Base-by-base conservation (phyloP, 2,329 filamentous ascomycete genomes). In the Xylaria sp. region DNA sequence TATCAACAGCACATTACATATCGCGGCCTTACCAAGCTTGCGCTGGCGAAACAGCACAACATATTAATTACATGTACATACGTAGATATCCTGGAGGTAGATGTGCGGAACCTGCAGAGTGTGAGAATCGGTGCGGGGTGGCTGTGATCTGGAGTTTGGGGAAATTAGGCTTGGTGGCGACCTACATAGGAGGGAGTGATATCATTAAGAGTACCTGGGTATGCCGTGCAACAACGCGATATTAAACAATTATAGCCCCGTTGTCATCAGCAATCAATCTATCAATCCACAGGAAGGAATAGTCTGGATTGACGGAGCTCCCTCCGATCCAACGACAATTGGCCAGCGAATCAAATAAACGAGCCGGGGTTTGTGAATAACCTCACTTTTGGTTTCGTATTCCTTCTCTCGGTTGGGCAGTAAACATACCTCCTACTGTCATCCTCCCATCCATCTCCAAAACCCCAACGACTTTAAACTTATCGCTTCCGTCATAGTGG, bases 311-410 rank as follows among this genome's bases (percentile, higher is more conserved):
- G 21, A 29, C 23, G 37, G 55, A 12, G 23, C 6, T 23, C 35
- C 21, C 55, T 42, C 55, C 55, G 55, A n/a, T 58, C 40, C 55
- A 44, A 44, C 55, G 55, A 58, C 4, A 58, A 58, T 27, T n/a
- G 37, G 23, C 37, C 21, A 12, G 37, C 55, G 16, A 58, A 58
- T 58, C 29, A 21, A n/a, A 29, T n/a, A 58, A n/a, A 12, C 37
- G 37, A 29, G 55, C 25, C 13, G 4, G 21, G 55, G 37, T n/a
- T 29, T 58, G 55, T 29, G 55, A 58, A 58, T 58, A 58, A 12
- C 55, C 55, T 58, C 55, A 58, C 37, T 47, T 58, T 44, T n/a
- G 3, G 8, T 5, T 42, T 9, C 50, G 2, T 18, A 9, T 54
- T 21, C 51, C 6, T 10, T n/a, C 37, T 32, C n/a, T 27, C n/a